phyloP scores from a whole-genome alignment of 2,329 filamentous ascomycete genomes.

The Aaosphaeria arxii region DNA sequence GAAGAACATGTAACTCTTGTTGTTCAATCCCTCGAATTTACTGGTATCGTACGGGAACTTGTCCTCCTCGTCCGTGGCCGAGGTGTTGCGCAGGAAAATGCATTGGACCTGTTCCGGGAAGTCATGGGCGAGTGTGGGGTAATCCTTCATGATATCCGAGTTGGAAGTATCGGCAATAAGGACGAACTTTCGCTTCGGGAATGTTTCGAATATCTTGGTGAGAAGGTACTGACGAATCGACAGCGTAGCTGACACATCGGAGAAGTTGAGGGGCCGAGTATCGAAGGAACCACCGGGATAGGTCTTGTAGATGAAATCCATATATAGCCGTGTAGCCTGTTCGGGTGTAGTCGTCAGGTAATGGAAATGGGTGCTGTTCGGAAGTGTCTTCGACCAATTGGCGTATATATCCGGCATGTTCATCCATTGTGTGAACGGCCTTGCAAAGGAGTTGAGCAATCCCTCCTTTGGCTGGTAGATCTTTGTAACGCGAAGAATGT shows the following conservation, averaged over 20 bases:
- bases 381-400: slow-evolving; percentile 67
- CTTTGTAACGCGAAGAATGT: slow-evolving; percentile 76
- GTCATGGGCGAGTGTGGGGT: slow-evolving; percentile 59
- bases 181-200: slow-evolving; percentile 71
- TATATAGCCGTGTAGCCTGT: slow-evolving; percentile 73
- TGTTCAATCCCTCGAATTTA: slow-evolving; percentile 65
- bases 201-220: slow-evolving; percentile 70
- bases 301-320: slow-evolving; percentile 74
- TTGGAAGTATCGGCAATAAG: slow-evolving; percentile 76
- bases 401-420: slow-evolving; percentile 79
- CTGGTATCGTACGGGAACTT: slow-evolving; percentile 73
- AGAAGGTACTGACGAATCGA: slow-evolving; percentile 69
- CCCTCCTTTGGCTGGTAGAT: slow-evolving; percentile 75
- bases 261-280: slow-evolving; percentile 72
- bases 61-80: slow-evolving; percentile 63
- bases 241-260: slow-evolving; percentile 68
- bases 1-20: slow-evolving; percentile 78
- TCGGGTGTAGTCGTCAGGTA: slow-evolving; percentile 80
- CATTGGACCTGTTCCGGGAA: slow-evolving; percentile 72
- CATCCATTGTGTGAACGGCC: slow-evolving; percentile 68
- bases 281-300: slow-evolving; percentile 78
- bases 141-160: slow-evolving; percentile 69
- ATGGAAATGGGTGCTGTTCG: slow-evolving; percentile 69
- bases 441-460: slow-evolving; percentile 72
- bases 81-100: slow-evolving; percentile 74